Evolutionary conservation across 495 filamentous ascomycete genomes (phyloP).

Genomic region (Neurospora intermedia): DNA sequence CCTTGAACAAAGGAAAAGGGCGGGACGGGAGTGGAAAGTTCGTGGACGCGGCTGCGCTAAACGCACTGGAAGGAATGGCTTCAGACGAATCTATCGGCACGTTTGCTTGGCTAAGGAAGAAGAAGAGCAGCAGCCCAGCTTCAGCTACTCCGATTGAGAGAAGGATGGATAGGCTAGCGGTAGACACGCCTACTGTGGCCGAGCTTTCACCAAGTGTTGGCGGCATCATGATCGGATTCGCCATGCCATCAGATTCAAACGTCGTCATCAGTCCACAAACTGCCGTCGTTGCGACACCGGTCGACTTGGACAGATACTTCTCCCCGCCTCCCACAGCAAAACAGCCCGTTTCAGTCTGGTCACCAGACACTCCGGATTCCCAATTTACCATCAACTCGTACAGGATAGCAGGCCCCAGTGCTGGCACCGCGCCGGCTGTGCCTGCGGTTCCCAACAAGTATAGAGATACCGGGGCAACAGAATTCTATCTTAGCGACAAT

Average conservation of each 20-base stretch:
- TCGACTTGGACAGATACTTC: slow-evolving; percentile 24
- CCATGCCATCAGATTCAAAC: slow-evolving; percentile 51
- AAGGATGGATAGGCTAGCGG: slow-evolving; percentile 14
- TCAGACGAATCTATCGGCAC: slow-evolving; percentile 29
- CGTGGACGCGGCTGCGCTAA: slow-evolving; percentile 39
- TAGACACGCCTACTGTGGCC: slow-evolving; percentile 11
- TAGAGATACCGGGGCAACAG: background rate
- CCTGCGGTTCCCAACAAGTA: slow-evolving; percentile 5
- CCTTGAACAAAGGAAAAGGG: background rate
- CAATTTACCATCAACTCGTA: background rate
- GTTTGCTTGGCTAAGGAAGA: slow-evolving; percentile 32
- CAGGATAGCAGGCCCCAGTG: background rate
- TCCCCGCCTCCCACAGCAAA: slow-evolving; percentile 30
- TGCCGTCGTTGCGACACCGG: slow-evolving; percentile 30
- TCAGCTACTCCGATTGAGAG: slow-evolving; percentile 13
- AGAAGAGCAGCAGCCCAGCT: slow-evolving; percentile 13
- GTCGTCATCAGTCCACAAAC: slow-evolving; percentile 42
- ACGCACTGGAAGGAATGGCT: slow-evolving; percentile 35
- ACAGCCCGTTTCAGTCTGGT: slow-evolving; percentile 54
- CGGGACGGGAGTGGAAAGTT: slow-evolving; percentile 21
- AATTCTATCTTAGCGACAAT: background rate
- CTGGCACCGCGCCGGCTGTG: slow-evolving; percentile 1
- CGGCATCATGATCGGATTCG: slow-evolving; percentile 71
- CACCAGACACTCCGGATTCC: slow-evolving; percentile 32
- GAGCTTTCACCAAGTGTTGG: slow-evolving; percentile 67